Evolutionary conservation across 176 grass and related monocot genomes (phyloP).

Genomic region (Guadua angustifolia): DNA sequence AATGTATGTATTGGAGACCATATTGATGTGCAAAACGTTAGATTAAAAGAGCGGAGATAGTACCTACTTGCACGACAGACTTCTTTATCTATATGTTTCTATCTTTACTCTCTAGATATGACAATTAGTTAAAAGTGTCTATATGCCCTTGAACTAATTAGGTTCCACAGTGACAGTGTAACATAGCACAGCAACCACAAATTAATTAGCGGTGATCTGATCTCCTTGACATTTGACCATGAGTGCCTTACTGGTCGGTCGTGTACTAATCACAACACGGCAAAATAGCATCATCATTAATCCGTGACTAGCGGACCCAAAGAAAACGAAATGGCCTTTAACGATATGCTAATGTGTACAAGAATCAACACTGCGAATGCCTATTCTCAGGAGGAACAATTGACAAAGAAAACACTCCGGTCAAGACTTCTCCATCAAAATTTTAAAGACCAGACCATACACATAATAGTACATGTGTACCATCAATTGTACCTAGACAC

Average conservation of each 20-base stretch:
- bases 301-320: conserved; percentile 23
- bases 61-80: background rate
- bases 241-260: conserved; percentile 12
- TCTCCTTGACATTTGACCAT: background rate
- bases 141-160: background rate
- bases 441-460: conserved; percentile 33
- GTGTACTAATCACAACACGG: background rate
- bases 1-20: too few relatives aligned
- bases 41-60: too few relatives aligned
- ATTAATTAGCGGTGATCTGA: background rate
- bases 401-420: background rate
- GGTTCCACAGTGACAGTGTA: background rate
- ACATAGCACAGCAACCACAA: background rate
- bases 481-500: conserved; percentile 2
- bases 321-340: conserved; percentile 20
- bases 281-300: conserved; percentile 32
- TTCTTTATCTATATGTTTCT: background rate
- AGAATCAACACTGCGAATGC: conserved; percentile 1
- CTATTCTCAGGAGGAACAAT: background rate
- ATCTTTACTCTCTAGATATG: background rate
- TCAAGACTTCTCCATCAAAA: background rate
- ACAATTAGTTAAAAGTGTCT: background rate
- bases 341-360: background rate
- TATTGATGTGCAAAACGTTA: too few relatives aligned
- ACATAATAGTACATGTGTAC: conserved; percentile 23